These are phyloP conservation scores for Sarcomyxa edulis DNA, from an alignment of 768 basidiomycete species.

Conservation along the genomic window DNA sequence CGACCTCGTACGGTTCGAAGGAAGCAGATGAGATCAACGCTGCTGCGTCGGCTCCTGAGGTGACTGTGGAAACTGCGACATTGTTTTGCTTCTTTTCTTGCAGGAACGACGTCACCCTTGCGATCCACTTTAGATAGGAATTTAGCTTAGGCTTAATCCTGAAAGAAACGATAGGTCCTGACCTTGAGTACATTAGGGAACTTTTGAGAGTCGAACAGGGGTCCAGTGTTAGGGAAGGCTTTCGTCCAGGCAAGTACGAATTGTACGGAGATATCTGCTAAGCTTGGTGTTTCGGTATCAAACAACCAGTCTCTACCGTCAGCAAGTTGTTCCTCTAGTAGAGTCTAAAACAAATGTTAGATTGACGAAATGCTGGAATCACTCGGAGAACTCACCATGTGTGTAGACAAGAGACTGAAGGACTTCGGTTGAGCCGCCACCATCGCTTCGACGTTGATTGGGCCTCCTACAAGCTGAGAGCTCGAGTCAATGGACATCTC, in stretches of 20 bases:
- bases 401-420: constrained; percentile 36
- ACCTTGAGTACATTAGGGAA: constrained; percentile 40
- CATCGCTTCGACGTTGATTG: constrained; percentile 34
- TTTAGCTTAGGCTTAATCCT: constrained; percentile 1
- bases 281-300: constrained; percentile 43
- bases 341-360: constrained; percentile 13
- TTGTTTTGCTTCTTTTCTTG: constrained; percentile 20
- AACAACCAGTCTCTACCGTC: constrained; percentile 57
- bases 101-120: constrained; percentile 31
- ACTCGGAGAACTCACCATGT: constrained; percentile 33
- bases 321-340: constrained; percentile 37
- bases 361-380: not conserved
- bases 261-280: constrained; percentile 49
- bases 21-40: constrained; percentile 30
- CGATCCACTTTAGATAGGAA: constrained; percentile 36
- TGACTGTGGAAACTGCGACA: constrained; percentile 12
- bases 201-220: constrained; percentile 28
- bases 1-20: constrained; percentile 28
- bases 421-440: constrained; percentile 21
- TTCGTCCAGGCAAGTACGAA: constrained; percentile 43
- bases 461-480: too few species aligned
- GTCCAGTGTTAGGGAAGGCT: constrained; percentile 25
- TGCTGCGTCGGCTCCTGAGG: constrained; percentile 39
- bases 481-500: constrained; percentile 16
- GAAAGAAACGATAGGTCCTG: constrained; percentile 8